Conservation (phyloP, 2,329 filamentous ascomycete species). For the Pochonia chlamydosporia region DNA sequence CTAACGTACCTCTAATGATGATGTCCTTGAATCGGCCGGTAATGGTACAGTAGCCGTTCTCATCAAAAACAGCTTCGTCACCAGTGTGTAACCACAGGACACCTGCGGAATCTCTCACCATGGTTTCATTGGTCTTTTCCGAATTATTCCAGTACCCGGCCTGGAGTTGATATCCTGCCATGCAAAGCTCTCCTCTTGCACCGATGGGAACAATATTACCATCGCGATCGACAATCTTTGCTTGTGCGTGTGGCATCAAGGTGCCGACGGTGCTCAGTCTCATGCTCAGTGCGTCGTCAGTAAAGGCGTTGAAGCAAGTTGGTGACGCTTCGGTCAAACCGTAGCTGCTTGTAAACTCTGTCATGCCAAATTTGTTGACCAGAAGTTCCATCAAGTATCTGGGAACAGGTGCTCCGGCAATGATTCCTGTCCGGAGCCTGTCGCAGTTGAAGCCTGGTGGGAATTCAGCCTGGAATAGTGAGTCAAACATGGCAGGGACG, state of each 20-base stretch:
- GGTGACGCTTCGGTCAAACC: constrained; percentile 74
- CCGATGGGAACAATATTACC: constrained; percentile 64
- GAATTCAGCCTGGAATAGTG: constrained; percentile 44
- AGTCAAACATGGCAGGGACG: constrained; percentile 81
- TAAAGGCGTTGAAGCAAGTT: constrained; percentile 76
- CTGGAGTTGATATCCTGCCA: constrained; percentile 71
- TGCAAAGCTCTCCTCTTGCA: constrained; percentile 66
- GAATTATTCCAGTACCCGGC: constrained; percentile 64
- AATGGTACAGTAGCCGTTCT: constrained; percentile 64
- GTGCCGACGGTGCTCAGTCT: constrained; percentile 69
- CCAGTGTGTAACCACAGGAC: constrained; percentile 61
- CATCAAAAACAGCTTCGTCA: constrained; percentile 64
- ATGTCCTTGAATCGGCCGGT: constrained; percentile 76
- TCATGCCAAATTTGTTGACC: constrained; percentile 67
- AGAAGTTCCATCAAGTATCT: constrained; percentile 69
- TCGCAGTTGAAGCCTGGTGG: constrained; percentile 37
- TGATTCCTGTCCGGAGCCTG: constrained; percentile 66
- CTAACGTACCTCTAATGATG: constrained; percentile 58
- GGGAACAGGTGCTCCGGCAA: constrained; percentile 73
- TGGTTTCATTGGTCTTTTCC: constrained; percentile 62
- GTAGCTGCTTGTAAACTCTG: constrained; percentile 65
- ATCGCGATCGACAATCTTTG: constrained; percentile 69
- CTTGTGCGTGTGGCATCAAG: constrained; percentile 67
- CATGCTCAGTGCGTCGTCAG: constrained; percentile 61
- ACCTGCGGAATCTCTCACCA: constrained; percentile 46